Base-by-base conservation (phyloP, 169 alveolate species). In the Plasmodium yoelii region DNA sequence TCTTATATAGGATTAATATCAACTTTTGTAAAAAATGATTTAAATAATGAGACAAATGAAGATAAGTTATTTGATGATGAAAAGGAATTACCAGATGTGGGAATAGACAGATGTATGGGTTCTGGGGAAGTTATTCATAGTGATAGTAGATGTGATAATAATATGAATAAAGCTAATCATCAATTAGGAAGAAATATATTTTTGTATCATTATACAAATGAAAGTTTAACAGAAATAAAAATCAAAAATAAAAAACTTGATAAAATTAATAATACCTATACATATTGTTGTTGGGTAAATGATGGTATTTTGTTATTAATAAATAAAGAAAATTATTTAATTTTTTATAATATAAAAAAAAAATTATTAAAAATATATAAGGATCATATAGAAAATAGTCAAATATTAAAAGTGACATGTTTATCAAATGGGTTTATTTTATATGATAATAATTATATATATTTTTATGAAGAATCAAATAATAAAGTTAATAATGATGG, bases 191-290 rank as follows among this genome's bases (percentile, higher is more conserved):
- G 84, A 68, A 44, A 82, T 18, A 71, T 82, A 19, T 68, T 82
- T 18, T 73, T 82, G 8, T 82, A 82, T 28, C 90, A 67, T 42
- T 67, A 67, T 68, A 72, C 69, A n/a, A 84, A 82, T 0, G 55
- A 64, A 67, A 68, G 68, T 53, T 44, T 82, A 53, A 84, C 28
- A 19, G 90, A 82, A 55, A 68, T 82, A 57, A 69, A 67, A 24
- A 82, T 82, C 39, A 82, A 68, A 68, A 82, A 82, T 82, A 82
- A 69, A 56, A 82, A 82, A 13, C 86, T 82, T 0, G 90, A 82
- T 7, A 82, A 82, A 18, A 67, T 82, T n/a, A 72, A 67, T 22
- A 70, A 71, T n/a, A 39, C 55, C 61, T 82, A 53, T 51, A 82
- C 65, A 9, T 57, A 68, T 56, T 65, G 90, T 34, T 82, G 86